phyloP scores from a whole-genome alignment of 2,329 filamentous ascomycete genomes.

The Aspergillus proliferans region DNA sequence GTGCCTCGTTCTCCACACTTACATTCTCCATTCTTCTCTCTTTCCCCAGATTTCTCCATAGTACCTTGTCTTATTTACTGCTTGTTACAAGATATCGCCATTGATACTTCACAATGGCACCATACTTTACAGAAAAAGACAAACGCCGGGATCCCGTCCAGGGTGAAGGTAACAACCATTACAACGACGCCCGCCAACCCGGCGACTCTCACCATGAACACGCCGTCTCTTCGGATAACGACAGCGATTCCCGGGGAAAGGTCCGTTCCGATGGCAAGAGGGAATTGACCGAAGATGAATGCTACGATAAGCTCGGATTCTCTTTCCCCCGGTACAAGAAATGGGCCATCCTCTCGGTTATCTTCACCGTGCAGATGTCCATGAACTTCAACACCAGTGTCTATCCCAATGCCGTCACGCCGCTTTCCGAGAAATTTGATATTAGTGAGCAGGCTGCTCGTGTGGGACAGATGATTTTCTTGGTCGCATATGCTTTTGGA shows the following conservation, averaged over 20 bases:
- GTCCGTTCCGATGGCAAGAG: slow-evolving; percentile 18
- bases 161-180: too few species aligned
- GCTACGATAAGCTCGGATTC: slow-evolving; percentile 58
- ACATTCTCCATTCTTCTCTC: too few species aligned
- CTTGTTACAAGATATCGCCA: too few species aligned
- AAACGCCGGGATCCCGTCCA: too few species aligned
- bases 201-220: slow-evolving; percentile 10
- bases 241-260: slow-evolving; percentile 8
- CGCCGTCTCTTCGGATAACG: slow-evolving; percentile 9
- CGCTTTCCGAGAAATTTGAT: slow-evolving; percentile 60
- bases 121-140: too few species aligned
- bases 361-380: slow-evolving; percentile 67
- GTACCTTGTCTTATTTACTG: too few species aligned
- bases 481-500: slow-evolving; percentile 75
- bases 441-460: slow-evolving; percentile 64
- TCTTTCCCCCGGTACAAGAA: slow-evolving; percentile 55
- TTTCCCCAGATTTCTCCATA: too few species aligned
- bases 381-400: slow-evolving; percentile 76
- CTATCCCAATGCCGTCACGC: slow-evolving; percentile 62
- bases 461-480: slow-evolving; percentile 68
- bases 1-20: too few species aligned
- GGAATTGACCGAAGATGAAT: slow-evolving; percentile 49
- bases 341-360: slow-evolving; percentile 64
- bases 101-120: too few species aligned
- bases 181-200: slow-evolving; percentile 4